Conservation (phyloP, 192 early-diverging fungal genomes). For the Linnemannia zychae region DNA sequence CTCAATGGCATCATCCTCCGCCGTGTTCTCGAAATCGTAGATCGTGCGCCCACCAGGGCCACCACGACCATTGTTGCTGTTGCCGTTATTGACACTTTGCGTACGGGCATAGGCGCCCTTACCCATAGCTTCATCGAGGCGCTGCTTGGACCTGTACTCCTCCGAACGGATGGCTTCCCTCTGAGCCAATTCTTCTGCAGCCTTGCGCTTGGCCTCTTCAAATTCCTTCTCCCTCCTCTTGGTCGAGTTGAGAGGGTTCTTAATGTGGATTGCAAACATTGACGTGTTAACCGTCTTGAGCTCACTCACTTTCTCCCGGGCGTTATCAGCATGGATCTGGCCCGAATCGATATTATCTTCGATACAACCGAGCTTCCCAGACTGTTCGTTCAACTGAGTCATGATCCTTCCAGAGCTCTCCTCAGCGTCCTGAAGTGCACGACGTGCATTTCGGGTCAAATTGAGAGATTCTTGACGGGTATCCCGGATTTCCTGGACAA, state of each 20-base stretch:
- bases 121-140: constrained; percentile 62
- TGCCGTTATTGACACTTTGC: constrained; percentile 11
- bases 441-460: constrained; percentile 75
- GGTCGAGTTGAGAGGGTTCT: constrained; percentile 76
- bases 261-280: constrained; percentile 77
- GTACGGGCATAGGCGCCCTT: constrained; percentile 53
- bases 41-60: constrained; percentile 65
- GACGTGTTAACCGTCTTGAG: constrained; percentile 79
- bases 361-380: constrained; percentile 61
- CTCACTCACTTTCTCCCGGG: constrained; percentile 64
- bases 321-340: constrained; percentile 68
- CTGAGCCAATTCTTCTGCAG: constrained; percentile 64
- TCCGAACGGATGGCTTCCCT: constrained; percentile 67
- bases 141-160: constrained; percentile 69
- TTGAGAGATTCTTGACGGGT: constrained; percentile 76
- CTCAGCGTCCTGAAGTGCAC: constrained; percentile 73
- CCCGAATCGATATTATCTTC: constrained; percentile 77
- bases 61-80: constrained; percentile 62
- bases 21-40: constrained; percentile 77
- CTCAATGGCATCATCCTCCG: constrained; percentile 76
- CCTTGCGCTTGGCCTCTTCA: constrained; percentile 62
- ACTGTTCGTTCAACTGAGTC: constrained; percentile 75
- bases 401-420: constrained; percentile 71
- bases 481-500: constrained; percentile 72
- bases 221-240: constrained; percentile 71